phyloP scores from a whole-genome alignment of 768 basidiomycete genomes.

The Mrakia hoshinonis region DNA sequence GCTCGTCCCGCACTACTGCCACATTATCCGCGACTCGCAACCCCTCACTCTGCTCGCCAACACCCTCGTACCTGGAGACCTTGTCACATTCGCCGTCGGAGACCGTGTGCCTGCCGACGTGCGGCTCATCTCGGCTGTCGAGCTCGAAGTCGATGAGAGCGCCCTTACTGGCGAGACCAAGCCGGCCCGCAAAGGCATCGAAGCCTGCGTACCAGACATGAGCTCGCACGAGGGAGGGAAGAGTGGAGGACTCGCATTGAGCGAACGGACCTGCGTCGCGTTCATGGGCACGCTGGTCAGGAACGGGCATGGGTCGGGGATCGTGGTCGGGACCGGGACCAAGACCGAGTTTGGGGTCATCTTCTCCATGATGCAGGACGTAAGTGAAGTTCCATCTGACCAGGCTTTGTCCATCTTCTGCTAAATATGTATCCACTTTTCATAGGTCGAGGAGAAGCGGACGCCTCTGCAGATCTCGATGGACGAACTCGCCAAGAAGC shows the following conservation, averaged over 20 bases:
- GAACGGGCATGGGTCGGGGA: constrained; percentile 73
- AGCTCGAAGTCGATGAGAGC: constrained; percentile 90
- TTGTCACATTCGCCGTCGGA: constrained; percentile 79
- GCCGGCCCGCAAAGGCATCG: constrained; percentile 59
- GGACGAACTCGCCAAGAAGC: constrained; percentile 90
- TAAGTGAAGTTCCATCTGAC: constrained; percentile 39
- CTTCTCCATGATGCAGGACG: constrained; percentile 97
- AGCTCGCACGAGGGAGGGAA: not conserved
- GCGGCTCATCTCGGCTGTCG: constrained; percentile 67
- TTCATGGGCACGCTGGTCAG: constrained; percentile 95
- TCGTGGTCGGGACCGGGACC: constrained; percentile 76
- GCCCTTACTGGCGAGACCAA: constrained; percentile 89
- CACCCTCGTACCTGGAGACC: constrained; percentile 90
- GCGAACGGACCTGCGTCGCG: constrained; percentile 76
- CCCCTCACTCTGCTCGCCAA: constrained; percentile 80
- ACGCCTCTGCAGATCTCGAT: constrained; percentile 88
- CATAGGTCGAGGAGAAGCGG: constrained; percentile 68
- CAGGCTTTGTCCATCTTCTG: not conserved
- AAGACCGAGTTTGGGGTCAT: constrained; percentile 93
- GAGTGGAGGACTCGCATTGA: constrained; percentile 47
- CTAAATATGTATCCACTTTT: not conserved
- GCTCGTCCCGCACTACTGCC: constrained; percentile 93
- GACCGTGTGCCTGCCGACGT: constrained; percentile 93
- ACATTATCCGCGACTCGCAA: constrained; percentile 69
- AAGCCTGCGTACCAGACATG: constrained; percentile 46